Conservation (phyloP, 805 yeast genomes). For the Candida sanyiensis region DNA sequence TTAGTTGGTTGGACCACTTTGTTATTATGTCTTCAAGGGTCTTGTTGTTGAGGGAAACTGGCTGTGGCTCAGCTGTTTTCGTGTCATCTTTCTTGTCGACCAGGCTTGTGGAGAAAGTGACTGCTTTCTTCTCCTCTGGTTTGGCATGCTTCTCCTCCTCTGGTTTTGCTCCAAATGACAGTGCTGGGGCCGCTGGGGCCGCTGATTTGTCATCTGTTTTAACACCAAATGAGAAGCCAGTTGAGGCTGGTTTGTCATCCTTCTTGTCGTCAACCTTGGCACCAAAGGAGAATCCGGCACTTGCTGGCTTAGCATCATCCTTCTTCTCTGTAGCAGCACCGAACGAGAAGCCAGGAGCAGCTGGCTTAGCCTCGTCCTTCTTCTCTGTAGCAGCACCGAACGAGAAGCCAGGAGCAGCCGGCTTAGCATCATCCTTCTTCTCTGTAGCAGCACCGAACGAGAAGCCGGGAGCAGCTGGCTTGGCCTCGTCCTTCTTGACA, state of each 20-base stretch:
- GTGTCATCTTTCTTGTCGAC: conserved; percentile 35
- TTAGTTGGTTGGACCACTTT: conserved; percentile 86
- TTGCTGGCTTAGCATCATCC: conserved; percentile 10
- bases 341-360: conserved; percentile 21
- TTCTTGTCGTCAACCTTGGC: conserved; percentile 14
- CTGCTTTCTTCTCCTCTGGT: conserved; percentile 23
- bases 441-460: conserved; percentile 24
- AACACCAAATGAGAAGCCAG: conserved; percentile 14
- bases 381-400: conserved; percentile 21
- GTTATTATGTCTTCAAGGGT: conserved; percentile 88
- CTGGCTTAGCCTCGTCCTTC: conserved; percentile 11
- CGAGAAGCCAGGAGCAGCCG: conserved; percentile 19
- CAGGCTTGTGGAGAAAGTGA: conserved; percentile 24
- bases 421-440: conserved; percentile 14
- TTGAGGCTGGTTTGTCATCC: conserved; percentile 10
- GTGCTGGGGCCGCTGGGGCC: too few relatives aligned
- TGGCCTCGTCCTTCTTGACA: conserved; percentile 6
- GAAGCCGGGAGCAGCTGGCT: conserved; percentile 17
- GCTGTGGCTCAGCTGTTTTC: conserved; percentile 57
- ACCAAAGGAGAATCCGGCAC: conserved; percentile 16
- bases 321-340: conserved; percentile 12
- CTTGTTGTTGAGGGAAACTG: conserved; percentile 78
- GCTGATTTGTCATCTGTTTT: conserved; percentile 10
- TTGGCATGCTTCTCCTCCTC: conserved; percentile 15
- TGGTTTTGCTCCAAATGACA: conserved; percentile 17